Evolutionary conservation across 345 rosid genomes (phyloP), one percentile per base, ranked within the genome.

Genomic region (Triadica sebifera): DNA sequence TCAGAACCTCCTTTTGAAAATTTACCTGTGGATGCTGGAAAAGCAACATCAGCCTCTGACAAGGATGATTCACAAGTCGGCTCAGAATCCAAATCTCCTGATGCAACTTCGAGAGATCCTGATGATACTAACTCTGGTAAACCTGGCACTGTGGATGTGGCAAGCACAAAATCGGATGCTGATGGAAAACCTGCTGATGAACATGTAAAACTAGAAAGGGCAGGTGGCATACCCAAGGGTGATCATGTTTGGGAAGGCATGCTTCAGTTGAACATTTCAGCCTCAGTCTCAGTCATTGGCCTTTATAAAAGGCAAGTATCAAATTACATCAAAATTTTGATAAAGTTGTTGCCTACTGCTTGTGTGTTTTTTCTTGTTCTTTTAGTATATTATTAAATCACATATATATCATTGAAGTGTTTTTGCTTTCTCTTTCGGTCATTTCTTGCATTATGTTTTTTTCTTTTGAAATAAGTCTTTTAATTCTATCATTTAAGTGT

Each of bases 1-100:
- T 78, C 97, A 3, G 99, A 95, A 79, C 97, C 97, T 20, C 97
- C 98, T 12, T 95, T 91, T 83, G 91, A 86, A 79, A 84, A 81
- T 71, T 83, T 90, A 17, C 88, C 86, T 5, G 75, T 47, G 41
- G 89, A 84, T 77, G 79, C 75, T 75, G 89, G 71, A 24, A 80
- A 73, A 74, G 75, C 85, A 51, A 65, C 72, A 10, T 72, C 79
- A 29, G 19, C 29, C 57, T 72, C 85, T 52, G 79, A 84, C 49
- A 89, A 85, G 79, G 87, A 83, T 74, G 85, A 78, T 75, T 65
- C 79, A 57, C 83, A 77, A 62, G 75, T 47, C 68, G 78, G 46
- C 29, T 69, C 80, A 15, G 78, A 74, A 51, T 67, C 82, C 7
- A 81, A 83, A 73, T 88, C 88, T 68, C 76, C 86, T 73, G 84